Conservation (phyloP, 495 filamentous ascomycete genomes). For the Penicillium malachiteum region DNA sequence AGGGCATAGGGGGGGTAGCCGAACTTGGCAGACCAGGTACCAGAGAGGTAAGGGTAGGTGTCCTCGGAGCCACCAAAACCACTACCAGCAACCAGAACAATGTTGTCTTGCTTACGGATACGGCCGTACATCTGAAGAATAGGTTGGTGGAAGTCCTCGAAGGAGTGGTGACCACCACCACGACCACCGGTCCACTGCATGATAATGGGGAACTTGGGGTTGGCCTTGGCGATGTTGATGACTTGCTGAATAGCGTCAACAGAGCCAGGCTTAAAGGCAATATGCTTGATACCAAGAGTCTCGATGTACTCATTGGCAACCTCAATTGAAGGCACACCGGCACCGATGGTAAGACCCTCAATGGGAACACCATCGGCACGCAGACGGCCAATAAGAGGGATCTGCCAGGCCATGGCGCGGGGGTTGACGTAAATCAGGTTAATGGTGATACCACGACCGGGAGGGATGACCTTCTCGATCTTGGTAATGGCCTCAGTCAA, state of each 20-base stretch:
- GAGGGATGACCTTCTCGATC: constrained; percentile 83
- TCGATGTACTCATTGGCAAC: constrained; percentile 47
- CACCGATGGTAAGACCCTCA: constrained; percentile 70
- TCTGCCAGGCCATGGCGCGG: constrained; percentile 95
- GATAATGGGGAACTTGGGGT: constrained; percentile 47
- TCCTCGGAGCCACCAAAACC: constrained; percentile 48
- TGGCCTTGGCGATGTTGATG: constrained; percentile 44
- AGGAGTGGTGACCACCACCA: constrained; percentile 53
- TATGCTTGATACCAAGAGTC: constrained; percentile 47
- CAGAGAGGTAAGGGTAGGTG: constrained; percentile 49
- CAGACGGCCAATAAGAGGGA: constrained; percentile 81
- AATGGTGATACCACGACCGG: constrained; percentile 88
- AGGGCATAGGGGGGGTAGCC: constrained; percentile 48
- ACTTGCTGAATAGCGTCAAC: constrained; percentile 45
- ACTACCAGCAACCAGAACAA: constrained; percentile 50
- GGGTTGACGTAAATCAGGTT: constrained; percentile 98
- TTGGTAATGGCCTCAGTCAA: constrained; percentile 88
- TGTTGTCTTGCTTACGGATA: constrained; percentile 44
- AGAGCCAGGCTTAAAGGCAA: constrained; percentile 52
- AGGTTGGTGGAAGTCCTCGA: constrained; percentile 51
- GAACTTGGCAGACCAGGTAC: constrained; percentile 40
- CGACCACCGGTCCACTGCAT: constrained; percentile 54
- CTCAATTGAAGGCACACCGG: constrained; percentile 51
- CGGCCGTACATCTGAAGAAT: constrained; percentile 44
- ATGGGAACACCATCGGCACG: constrained; percentile 88